phyloP scores from a whole-genome alignment of 2,329 filamentous ascomycete genomes.

The Arthrobotrys musiformis region DNA sequence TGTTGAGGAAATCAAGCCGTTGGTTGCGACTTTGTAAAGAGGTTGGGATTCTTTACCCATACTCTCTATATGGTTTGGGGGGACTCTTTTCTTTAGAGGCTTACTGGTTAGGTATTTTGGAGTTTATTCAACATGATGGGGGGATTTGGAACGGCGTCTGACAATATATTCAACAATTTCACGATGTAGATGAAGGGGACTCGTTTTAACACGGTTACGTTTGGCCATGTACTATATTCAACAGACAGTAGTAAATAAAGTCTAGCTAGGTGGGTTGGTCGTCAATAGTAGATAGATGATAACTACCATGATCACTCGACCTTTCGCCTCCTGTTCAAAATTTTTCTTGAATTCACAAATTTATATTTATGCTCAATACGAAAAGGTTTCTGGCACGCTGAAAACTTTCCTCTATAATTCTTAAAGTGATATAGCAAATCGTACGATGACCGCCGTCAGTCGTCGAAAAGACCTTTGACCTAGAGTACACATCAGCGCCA shows the following conservation, averaged over 20 bases:
- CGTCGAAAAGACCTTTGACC: slow-evolving; percentile 53
- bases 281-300: slow-evolving; percentile 34
- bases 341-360: background rate
- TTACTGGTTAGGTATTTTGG: slow-evolving; percentile 5
- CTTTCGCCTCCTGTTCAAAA: too few species aligned
- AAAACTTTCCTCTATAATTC: background rate
- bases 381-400: background rate
- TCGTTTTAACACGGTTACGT: slow-evolving; percentile 24
- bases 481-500: slow-evolving; percentile 10
- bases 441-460: background rate
- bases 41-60: background rate
- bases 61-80: background rate
- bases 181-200: background rate
- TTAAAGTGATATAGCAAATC: background rate
- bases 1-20: slow-evolving; percentile 40
- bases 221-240: slow-evolving; percentile 41
- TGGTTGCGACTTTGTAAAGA: slow-evolving; percentile 27
- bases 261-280: background rate
- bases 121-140: slow-evolving; percentile 51
- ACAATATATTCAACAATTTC: slow-evolving; percentile 34
- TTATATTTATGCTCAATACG: background rate
- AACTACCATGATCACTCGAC: too few species aligned
- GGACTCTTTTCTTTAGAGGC: background rate
- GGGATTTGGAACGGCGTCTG: slow-evolving; percentile 19
- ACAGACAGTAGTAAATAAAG: slow-evolving; percentile 16